Base-by-base conservation (phyloP, 2,329 filamentous ascomycete species). In the Aspergillus fructus region DNA sequence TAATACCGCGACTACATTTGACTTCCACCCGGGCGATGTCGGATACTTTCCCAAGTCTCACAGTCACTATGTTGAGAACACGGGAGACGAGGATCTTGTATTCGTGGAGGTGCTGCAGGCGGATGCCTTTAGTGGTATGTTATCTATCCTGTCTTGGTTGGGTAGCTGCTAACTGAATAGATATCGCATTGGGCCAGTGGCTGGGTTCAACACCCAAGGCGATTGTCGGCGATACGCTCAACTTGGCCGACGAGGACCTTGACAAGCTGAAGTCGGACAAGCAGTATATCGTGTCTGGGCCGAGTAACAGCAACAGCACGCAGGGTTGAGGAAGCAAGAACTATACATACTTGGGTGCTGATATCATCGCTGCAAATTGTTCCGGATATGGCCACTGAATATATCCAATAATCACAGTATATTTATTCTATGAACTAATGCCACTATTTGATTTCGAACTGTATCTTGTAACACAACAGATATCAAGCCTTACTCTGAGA, bases 11-110 rank as follows among this genome's bases (percentile, higher is more conserved):
- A 81, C 88, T 23, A 93, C 89, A 0, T 93, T 93, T 67, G 86
- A 93, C 75, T 93, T 90, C 71, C 76, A 82, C 5, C 82, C 88
- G 1, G 90, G 89, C 2, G 90, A 93, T 65, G 88, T 91, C 0
- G 89, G 87, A 13, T 89, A 92, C 61, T 88, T 93, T 5, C 89
- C 89, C 0, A 81, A 81, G 67, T 90, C 90, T 69, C 90, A 89
- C 81, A 89, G 88, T 3, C 89, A 93, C 69, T 93, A 91, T 69
- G 88, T 93, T 53, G 89, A 93, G 79, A 92, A 92, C 65, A 84
- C 90, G 5, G 80, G 78, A 41, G 86, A 89, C n/a, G 84, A 89
- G 49, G 88, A 91, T 70, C 84, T 88, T 17, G 74, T 93, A 69
- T 89, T 92, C 72, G 76, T 93, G 11, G 89, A 93, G 74, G 85